Percentiles rank a stretch among this genome's conserved stretches.
phyloP scores from a whole-genome alignment of 2,329 filamentous ascomycete species.

The Trichoderma hamatum region DNA sequence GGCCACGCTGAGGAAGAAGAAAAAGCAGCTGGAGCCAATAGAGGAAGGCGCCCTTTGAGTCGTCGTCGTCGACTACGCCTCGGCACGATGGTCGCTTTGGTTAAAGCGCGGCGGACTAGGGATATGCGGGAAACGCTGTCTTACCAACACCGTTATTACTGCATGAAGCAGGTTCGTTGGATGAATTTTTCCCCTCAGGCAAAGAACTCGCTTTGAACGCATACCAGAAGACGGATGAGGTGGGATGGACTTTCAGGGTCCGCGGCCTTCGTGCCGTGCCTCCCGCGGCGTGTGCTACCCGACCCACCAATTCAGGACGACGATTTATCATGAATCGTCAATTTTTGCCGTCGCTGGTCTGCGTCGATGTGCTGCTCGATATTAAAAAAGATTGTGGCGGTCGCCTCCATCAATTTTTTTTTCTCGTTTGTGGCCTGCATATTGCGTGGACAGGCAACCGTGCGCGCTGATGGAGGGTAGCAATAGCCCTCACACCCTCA shows the following conservation, averaged over 20 bases:
- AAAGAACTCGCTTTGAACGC: not conserved
- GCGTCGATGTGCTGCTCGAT: not conserved
- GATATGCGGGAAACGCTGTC: not conserved
- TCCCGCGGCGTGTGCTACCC: conserved; percentile 6
- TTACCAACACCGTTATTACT: not conserved
- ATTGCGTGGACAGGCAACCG: not conserved
- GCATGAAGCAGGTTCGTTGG: not conserved
- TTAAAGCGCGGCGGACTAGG: not conserved
- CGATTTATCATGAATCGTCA: not conserved
- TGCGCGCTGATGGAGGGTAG: conserved; percentile 6
- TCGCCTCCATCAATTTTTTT: not conserved
- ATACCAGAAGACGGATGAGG: not conserved
- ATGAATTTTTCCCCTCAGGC: not conserved
- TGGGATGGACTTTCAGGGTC: conserved; percentile 7
- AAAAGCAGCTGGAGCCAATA: not conserved
- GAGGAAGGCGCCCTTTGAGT: not conserved
- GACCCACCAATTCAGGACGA: not conserved
- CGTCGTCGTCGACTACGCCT: conserved; percentile 7
- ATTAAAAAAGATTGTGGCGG: not conserved
- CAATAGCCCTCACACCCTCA: not conserved
- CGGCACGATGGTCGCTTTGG: conserved; percentile 10
- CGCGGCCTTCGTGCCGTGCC: conserved; percentile 21
- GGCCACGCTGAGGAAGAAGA: not conserved
- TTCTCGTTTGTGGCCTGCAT: conserved; percentile 4
- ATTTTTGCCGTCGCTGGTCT: not conserved